A percentile compares a stretch with the other conserved stretches of the same genome.
These are phyloP conservation scores for Penicillium cosmopolitanum DNA, from an alignment of 495 filamentous ascomycete genomes.

Conservation along the genomic window DNA sequence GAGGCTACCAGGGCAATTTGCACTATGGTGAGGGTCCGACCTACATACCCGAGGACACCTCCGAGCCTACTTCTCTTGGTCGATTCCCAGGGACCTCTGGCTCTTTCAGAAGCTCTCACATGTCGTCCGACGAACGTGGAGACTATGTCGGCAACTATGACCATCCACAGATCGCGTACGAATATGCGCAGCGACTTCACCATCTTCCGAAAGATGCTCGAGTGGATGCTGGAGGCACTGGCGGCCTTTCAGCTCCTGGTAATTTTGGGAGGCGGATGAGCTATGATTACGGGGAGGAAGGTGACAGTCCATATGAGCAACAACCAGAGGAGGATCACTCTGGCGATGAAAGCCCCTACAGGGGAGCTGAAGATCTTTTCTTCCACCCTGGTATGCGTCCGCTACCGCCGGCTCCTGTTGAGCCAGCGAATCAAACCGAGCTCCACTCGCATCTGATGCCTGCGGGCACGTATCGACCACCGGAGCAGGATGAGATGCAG, in stretches of 20 bases:
- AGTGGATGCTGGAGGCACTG: constrained; percentile 83
- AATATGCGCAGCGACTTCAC: constrained; percentile 64
- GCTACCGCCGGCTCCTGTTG: constrained; percentile 76
- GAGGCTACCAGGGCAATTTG: constrained; percentile 72
- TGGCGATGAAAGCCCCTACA: constrained; percentile 54
- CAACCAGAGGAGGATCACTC: constrained; percentile 53
- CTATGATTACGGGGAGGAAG: constrained; percentile 93
- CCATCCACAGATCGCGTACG: constrained; percentile 47
- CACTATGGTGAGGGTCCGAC: constrained; percentile 67
- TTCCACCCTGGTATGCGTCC: constrained; percentile 88
- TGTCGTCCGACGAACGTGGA: constrained; percentile 35
- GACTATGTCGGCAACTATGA: constrained; percentile 48
- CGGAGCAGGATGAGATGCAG: constrained; percentile 41
- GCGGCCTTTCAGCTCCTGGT: constrained; percentile 76
- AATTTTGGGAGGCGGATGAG: constrained; percentile 70
- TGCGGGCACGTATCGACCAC: constrained; percentile 56
- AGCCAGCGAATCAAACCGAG: constrained; percentile 43
- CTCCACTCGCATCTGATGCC: constrained; percentile 56
- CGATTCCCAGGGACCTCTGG: constrained; percentile 25
- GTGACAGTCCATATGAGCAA: constrained; percentile 49
- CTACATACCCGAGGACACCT: constrained; percentile 26
- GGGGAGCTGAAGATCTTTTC: constrained; percentile 85
- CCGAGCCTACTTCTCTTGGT: constrained; percentile 17
- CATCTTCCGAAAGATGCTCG: constrained; percentile 56
- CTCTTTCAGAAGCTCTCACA: constrained; percentile 44